Evolutionary conservation across 2,329 filamentous ascomycete species (phyloP).

Genomic region (Penicillium sp.): DNA sequence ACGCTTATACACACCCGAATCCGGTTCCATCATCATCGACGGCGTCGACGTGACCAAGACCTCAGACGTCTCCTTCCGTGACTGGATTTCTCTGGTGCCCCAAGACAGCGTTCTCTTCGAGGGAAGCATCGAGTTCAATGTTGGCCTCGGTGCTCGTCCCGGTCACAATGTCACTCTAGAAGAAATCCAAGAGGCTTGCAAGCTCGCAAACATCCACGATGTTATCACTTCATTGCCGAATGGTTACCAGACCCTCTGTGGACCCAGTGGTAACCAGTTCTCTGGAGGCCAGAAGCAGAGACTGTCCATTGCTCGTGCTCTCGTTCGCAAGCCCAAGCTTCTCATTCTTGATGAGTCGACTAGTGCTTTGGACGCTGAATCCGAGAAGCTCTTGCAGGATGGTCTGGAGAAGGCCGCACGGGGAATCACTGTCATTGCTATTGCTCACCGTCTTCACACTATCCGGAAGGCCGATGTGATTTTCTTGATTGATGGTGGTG

Average conservation of each 20-base stretch:
- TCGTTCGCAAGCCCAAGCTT: constrained; percentile 56
- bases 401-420: constrained; percentile 36
- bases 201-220: constrained; percentile 69
- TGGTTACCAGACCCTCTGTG: constrained; percentile 56
- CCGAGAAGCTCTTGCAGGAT: constrained; percentile 50
- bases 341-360: constrained; percentile 64
- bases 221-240: constrained; percentile 62
- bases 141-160: constrained; percentile 50
- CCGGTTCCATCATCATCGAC: constrained; percentile 55
- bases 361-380: constrained; percentile 58
- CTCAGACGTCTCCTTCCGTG: constrained; percentile 41
- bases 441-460: constrained; percentile 45
- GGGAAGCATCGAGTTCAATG: constrained; percentile 50
- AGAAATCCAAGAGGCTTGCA: constrained; percentile 67
- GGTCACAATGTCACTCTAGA: constrained; percentile 56
- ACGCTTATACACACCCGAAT: constrained; percentile 54
- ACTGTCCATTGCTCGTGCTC: constrained; percentile 58
- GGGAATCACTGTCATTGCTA: constrained; percentile 42
- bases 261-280: constrained; percentile 53
- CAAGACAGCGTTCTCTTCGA: constrained; percentile 52
- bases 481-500: constrained; percentile 71
- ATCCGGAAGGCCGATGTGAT: constrained; percentile 74
- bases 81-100: constrained; percentile 49
- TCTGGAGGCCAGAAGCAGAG: constrained; percentile 61
- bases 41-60: constrained; percentile 48